Evolutionary conservation across 805 yeast species (phyloP).

Genomic region (Brettanomyces naardenensis): DNA sequence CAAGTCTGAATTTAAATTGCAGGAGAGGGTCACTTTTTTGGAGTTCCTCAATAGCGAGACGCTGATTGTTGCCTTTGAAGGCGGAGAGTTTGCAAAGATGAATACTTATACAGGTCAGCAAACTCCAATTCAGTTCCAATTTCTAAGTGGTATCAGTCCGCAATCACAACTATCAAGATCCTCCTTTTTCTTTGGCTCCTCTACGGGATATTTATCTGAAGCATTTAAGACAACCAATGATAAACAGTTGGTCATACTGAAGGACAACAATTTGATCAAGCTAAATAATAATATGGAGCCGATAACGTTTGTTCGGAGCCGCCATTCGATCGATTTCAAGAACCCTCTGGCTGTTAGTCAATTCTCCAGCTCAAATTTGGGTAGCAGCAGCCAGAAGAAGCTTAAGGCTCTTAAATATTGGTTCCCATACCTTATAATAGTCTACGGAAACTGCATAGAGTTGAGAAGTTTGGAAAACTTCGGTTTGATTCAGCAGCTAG

Average conservation of each 20-base stretch:
- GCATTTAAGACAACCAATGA: constrained; percentile 18
- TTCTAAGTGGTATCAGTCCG: constrained; percentile 7
- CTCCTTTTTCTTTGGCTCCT: constrained; percentile 13
- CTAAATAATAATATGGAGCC: constrained; percentile 17
- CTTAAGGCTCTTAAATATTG: constrained; percentile 24
- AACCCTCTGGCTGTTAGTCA: constrained; percentile 14
- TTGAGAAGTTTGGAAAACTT: constrained; percentile 31
- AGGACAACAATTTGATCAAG: constrained; percentile 17
- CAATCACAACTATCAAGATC: neutral
- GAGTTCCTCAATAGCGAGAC: constrained; percentile 19
- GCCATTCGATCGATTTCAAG: constrained; percentile 13
- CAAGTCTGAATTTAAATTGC: constrained; percentile 19
- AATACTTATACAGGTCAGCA: constrained; percentile 10
- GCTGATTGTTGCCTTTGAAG: constrained; percentile 16
- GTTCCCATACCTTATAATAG: constrained; percentile 33
- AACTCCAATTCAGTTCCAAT: constrained; percentile 17
- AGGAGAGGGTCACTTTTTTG: constrained; percentile 17
- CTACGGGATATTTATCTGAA: constrained; percentile 11
- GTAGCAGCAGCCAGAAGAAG: constrained; percentile 10
- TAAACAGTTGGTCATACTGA: constrained; percentile 20
- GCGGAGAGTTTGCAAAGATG: constrained; percentile 17
- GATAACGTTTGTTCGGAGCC: constrained; percentile 10
- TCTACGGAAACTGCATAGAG: constrained; percentile 25
- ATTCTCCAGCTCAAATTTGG: constrained; percentile 5
- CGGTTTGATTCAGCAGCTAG: constrained; percentile 25